Percentiles rank a stretch among this genome's conserved stretches.
phyloP scores from a whole-genome alignment of 2,329 filamentous ascomycete species.

The Bipolaris victoriae region DNA sequence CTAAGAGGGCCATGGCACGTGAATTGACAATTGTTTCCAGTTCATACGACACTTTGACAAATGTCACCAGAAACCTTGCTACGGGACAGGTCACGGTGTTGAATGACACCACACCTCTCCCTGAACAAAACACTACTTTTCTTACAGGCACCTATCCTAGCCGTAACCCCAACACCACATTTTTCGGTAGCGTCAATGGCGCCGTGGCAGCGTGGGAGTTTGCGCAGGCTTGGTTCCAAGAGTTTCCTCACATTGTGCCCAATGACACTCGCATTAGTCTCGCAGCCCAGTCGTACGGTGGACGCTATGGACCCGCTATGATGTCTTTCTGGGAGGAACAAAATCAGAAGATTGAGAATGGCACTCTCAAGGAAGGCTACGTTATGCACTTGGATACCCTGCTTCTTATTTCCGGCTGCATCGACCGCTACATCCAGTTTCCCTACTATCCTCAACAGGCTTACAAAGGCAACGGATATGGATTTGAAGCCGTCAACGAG shows the following conservation, averaged over 20 bases:
- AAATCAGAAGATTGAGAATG: conserved; percentile 22
- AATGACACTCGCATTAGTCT: conserved; percentile 29
- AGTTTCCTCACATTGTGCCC: conserved; percentile 28
- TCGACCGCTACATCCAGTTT: conserved; percentile 19
- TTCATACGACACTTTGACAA: conserved; percentile 52
- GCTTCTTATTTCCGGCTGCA: conserved; percentile 18
- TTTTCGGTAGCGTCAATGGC: conserved; percentile 26
- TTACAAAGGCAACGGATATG: conserved; percentile 17
- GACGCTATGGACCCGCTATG: conserved; percentile 22
- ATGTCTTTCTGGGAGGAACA: conserved; percentile 24
- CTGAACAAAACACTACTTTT: conserved; percentile 25
- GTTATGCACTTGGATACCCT: conserved; percentile 20
- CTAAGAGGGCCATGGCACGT: neutral
- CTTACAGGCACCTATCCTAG: conserved; percentile 26
- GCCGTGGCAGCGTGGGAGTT: conserved; percentile 31
- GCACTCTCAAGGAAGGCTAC: conserved; percentile 14
- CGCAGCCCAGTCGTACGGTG: conserved; percentile 24
- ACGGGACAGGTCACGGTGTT: conserved; percentile 19
- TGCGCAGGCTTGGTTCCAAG: conserved; percentile 29
- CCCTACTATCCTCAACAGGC: conserved; percentile 22
- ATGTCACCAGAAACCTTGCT: conserved; percentile 25
- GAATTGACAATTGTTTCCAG: conserved; percentile 25
- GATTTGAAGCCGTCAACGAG: conserved; percentile 20
- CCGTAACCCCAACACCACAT: conserved; percentile 25
- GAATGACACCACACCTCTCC: conserved; percentile 20